These are phyloP conservation scores for Debaryomyces prosopidis DNA, from an alignment of 805 yeast species.

Conservation along the genomic window DNA sequence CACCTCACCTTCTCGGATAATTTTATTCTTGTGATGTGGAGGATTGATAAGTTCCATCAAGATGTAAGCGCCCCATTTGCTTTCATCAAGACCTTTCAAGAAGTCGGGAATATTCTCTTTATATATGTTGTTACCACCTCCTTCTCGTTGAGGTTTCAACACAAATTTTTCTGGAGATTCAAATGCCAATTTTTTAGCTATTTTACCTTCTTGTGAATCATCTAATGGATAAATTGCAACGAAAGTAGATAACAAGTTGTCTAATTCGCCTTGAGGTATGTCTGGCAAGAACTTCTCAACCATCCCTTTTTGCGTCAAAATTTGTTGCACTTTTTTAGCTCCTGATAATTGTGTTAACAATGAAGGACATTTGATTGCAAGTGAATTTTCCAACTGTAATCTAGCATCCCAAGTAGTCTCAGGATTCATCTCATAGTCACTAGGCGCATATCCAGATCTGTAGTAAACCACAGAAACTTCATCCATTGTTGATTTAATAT, in stretches of 20 bases:
- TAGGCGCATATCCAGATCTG: slow-evolving; percentile 86
- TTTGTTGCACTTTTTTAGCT: slow-evolving; percentile 89
- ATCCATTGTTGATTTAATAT: slow-evolving; percentile 52
- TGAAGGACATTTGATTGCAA: slow-evolving; percentile 91
- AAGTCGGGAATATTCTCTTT: slow-evolving; percentile 81
- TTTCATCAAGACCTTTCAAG: slow-evolving; percentile 55
- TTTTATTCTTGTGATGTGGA: slow-evolving; percentile 63
- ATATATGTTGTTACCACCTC: slow-evolving; percentile 96
- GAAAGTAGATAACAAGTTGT: slow-evolving; percentile 58
- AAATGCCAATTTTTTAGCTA: slow-evolving; percentile 67
- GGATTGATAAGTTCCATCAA: slow-evolving; percentile 93
- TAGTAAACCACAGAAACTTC: slow-evolving; percentile 89
- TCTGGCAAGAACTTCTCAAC: slow-evolving; percentile 49
- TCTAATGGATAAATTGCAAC: slow-evolving; percentile 89
- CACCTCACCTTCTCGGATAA: slow-evolving; percentile 65
- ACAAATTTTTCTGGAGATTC: slow-evolving; percentile 72
- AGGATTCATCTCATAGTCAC: slow-evolving; percentile 59
- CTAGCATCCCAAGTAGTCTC: slow-evolving; percentile 80
- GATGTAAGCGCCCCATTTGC: slow-evolving; percentile 87
- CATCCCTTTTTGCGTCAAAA: slow-evolving; percentile 59
- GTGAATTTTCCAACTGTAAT: slow-evolving; percentile 64
- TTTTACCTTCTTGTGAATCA: slow-evolving; percentile 56
- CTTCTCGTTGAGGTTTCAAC: slow-evolving; percentile 96
- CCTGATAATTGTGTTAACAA: slow-evolving; percentile 89
- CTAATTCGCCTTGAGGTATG: slow-evolving; percentile 25